These are phyloP conservation scores for Sanghuangporus weigelae DNA, from an alignment of 1,284 basidiomycete species.

Conservation along the genomic window DNA sequence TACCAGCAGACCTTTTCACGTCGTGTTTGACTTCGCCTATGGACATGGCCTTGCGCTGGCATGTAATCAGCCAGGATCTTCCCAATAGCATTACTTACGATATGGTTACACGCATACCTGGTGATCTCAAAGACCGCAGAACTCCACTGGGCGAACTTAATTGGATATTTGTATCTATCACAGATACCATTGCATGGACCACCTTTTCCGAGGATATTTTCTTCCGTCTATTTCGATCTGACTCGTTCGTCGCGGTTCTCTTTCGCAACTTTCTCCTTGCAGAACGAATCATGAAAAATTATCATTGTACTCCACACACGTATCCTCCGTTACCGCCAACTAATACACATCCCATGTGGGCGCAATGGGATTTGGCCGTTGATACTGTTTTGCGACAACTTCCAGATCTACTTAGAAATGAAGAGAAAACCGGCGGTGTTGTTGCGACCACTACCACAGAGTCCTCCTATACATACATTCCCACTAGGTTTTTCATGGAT, in stretches of 20 bases:
- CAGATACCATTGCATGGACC: constrained; percentile 99
- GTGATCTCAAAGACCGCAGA: constrained; percentile 92
- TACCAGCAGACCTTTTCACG: constrained; percentile 96
- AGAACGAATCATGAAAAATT: constrained; percentile 97
- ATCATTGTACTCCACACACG: constrained; percentile 95
- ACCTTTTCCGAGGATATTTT: constrained; percentile 93
- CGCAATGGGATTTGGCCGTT: constrained; percentile 96
- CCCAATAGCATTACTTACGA: constrained; percentile 77
- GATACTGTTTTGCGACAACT: constrained; percentile 94
- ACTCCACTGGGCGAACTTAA: constrained; percentile 97
- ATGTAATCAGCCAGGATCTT: constrained; percentile 86
- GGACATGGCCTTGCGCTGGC: constrained; percentile 94
- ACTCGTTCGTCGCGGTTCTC: constrained; percentile 91
- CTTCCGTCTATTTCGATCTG: constrained; percentile 91
- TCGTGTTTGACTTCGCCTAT: constrained; percentile 97
- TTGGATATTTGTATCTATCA: constrained; percentile 99
- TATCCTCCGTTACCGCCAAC: constrained; percentile 89
- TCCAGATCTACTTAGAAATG: constrained; percentile 77
- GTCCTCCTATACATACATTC: constrained; percentile 65
- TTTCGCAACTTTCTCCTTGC: constrained; percentile 97
- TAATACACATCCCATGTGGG: constrained; percentile 95
- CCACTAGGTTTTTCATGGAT: constrained; percentile 95
- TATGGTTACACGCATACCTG: constrained; percentile 94
- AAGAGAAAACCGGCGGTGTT: constrained; percentile 31
- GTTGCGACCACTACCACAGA: constrained; percentile 36